Evolutionary conservation across 2,329 filamentous ascomycete species (phyloP).

Genomic region (Lomentospora prolificans): DNA sequence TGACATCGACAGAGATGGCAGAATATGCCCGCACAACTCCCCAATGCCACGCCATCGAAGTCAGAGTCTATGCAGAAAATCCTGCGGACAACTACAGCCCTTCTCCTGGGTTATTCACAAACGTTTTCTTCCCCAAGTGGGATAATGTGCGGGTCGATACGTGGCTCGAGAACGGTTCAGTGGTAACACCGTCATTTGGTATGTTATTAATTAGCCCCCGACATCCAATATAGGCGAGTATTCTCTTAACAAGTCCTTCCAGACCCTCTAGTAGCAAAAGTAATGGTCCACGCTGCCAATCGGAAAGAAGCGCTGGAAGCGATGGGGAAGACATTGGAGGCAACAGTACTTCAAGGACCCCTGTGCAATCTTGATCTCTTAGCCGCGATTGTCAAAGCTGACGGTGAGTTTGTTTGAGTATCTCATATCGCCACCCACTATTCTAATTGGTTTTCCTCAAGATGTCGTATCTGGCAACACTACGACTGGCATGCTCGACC

Average conservation of each 20-base stretch:
- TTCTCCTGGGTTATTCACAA: conserved; percentile 46
- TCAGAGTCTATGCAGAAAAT: conserved; percentile 35
- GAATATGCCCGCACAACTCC: conserved; percentile 11
- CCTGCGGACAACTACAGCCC: conserved; percentile 49
- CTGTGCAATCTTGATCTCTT: conserved; percentile 49
- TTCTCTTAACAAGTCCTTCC: neutral
- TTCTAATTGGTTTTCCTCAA: conserved; percentile 7
- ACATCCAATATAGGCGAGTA: neutral
- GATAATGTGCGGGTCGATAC: conserved; percentile 48
- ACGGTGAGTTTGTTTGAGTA: neutral
- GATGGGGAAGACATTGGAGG: conserved; percentile 22
- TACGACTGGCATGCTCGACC: conserved; percentile 42
- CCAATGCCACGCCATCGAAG: conserved; percentile 23
- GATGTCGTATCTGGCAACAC: conserved; percentile 40
- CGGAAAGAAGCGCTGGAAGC: conserved; percentile 13
- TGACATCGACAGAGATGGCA: conserved; percentile 11
- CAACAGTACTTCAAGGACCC: conserved; percentile 29
- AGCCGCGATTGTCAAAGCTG: conserved; percentile 33
- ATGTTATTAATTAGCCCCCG: neutral
- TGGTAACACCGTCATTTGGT: conserved; percentile 45
- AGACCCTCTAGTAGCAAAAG: conserved; percentile 44
- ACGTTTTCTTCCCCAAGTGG: conserved; percentile 42
- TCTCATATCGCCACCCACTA: neutral
- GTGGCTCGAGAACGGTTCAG: conserved; percentile 49
- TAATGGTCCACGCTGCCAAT: conserved; percentile 38